Evolutionary conservation across 2,329 filamentous ascomycete genomes (phyloP).

Genomic region (Meredithiella fracta): DNA sequence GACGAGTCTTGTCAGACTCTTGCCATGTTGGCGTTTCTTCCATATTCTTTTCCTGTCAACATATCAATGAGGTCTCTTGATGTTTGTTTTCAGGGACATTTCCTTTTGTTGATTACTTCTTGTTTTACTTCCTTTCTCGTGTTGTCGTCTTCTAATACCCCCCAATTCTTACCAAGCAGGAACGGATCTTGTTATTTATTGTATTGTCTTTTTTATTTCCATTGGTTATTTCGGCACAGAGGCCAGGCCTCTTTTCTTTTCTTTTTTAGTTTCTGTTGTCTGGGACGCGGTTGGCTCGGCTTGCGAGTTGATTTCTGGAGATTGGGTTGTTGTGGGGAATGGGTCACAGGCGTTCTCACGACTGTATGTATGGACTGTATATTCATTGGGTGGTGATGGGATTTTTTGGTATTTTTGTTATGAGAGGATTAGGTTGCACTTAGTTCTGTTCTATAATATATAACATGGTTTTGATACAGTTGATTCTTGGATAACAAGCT

Average conservation of each 20-base stretch:
- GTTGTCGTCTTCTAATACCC: conserved; percentile 7
- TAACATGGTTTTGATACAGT: too few species aligned
- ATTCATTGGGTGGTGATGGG: not conserved
- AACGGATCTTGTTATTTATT: conserved; percentile 7
- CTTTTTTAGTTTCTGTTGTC: not conserved
- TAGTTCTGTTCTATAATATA: too few species aligned
- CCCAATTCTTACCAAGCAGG: not conserved
- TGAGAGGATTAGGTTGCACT: too few species aligned
- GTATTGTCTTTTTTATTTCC: conserved; percentile 7
- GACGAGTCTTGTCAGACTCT: not conserved
- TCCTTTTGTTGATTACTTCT: not conserved
- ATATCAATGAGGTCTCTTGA: not conserved
- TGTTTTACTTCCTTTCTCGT: not conserved
- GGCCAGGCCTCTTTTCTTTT: not conserved
- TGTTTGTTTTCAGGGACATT: not conserved
- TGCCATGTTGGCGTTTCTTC: not conserved
- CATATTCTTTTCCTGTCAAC: not conserved
- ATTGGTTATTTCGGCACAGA: not conserved
- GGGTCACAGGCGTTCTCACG: not conserved
- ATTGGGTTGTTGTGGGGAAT: not conserved
- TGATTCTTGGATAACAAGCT: too few species aligned
- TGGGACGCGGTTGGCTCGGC: not conserved
- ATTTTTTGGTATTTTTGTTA: too few species aligned
- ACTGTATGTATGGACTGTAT: conserved; percentile 1
- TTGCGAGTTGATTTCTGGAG: not conserved